A percentile compares a stretch with the other conserved stretches of the same genome.
These are phyloP conservation scores for Microdochium bolleyi DNA, from an alignment of 2,329 filamentous ascomycete species.

Conservation along the genomic window DNA sequence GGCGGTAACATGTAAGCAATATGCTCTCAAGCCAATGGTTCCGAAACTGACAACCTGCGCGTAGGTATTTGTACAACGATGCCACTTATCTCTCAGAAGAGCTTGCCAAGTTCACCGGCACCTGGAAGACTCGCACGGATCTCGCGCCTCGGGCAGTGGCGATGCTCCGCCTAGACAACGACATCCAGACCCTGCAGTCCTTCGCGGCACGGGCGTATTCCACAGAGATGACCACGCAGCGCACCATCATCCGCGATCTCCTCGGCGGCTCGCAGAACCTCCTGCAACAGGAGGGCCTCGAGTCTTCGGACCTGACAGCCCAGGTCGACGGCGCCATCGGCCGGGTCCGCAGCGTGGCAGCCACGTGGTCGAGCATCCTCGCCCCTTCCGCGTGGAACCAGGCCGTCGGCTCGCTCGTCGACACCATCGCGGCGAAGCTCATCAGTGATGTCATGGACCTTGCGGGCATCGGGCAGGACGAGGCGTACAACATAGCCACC, in stretches of 20 bases:
- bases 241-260: slow-evolving; percentile 53
- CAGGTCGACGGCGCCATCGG: slow-evolving; percentile 43
- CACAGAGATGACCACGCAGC: slow-evolving; percentile 52
- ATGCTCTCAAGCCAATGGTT: neutral
- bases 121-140: slow-evolving; percentile 47
- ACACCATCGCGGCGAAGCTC: slow-evolving; percentile 51
- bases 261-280: slow-evolving; percentile 54
- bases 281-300: slow-evolving; percentile 47
- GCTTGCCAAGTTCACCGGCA: slow-evolving; percentile 36
- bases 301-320: slow-evolving; percentile 25
- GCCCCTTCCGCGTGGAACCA: slow-evolving; percentile 55
- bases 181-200: slow-evolving; percentile 48
- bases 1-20: slow-evolving; percentile 57
- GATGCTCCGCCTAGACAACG: slow-evolving; percentile 51
- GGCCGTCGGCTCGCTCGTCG: slow-evolving; percentile 51
- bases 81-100: slow-evolving; percentile 54
- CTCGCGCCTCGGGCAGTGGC: slow-evolving; percentile 39
- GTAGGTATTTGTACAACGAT: slow-evolving; percentile 62
- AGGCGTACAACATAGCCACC: slow-evolving; percentile 53
- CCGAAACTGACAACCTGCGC: slow-evolving; percentile 6
- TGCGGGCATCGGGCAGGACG: slow-evolving; percentile 52
- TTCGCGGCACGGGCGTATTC: slow-evolving; percentile 56
- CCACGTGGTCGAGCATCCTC: slow-evolving; percentile 50
- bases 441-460: slow-evolving; percentile 55
- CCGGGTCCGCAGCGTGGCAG: slow-evolving; percentile 45